These are phyloP conservation scores for Phytophthora litchii DNA, from an alignment of 352 stramenopile species.

Conservation along the genomic window DNA sequence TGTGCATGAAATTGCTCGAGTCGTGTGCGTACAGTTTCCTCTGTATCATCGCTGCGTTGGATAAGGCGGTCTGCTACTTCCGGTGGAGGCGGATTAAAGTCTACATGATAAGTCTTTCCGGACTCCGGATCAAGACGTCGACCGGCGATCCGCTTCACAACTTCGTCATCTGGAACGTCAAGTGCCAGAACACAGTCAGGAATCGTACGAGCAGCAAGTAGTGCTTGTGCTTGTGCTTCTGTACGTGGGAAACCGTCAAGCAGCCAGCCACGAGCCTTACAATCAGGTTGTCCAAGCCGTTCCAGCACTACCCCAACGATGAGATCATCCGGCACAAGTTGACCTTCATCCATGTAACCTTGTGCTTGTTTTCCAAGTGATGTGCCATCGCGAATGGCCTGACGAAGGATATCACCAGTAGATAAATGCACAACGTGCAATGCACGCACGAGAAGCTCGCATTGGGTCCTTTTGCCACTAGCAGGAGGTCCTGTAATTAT, in stretches of 20 bases:
- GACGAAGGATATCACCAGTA: constrained; percentile 95
- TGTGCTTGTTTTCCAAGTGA: constrained; percentile 84
- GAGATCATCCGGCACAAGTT: constrained; percentile 94
- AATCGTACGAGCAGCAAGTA: constrained; percentile 67
- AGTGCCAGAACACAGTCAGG: constrained; percentile 95
- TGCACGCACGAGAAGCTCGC: constrained; percentile 89
- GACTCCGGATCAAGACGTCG: constrained; percentile 91
- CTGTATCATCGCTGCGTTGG: constrained; percentile 86
- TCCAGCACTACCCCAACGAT: constrained; percentile 94
- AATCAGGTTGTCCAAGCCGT: constrained; percentile 76
- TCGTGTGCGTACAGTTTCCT: constrained; percentile 88
- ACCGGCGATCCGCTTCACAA: constrained; percentile 94
- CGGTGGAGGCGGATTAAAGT: constrained; percentile 79
- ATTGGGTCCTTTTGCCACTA: constrained; percentile 96
- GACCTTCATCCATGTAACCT: constrained; percentile 91
- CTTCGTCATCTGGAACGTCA: constrained; percentile 94
- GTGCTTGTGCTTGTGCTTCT: constrained; percentile 75
- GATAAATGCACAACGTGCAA: constrained; percentile 95
- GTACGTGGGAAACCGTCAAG: constrained; percentile 96
- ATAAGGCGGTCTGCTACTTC: constrained; percentile 66
- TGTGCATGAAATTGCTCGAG: constrained; percentile 87
- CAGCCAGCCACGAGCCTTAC: constrained; percentile 81
- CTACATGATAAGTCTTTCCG: constrained; percentile 92
- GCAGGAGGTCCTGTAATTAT: constrained; percentile 94
- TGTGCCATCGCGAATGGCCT: constrained; percentile 75